Base-by-base conservation (phyloP, 176 grass and related monocot species). In the Oryza officinalis region DNA sequence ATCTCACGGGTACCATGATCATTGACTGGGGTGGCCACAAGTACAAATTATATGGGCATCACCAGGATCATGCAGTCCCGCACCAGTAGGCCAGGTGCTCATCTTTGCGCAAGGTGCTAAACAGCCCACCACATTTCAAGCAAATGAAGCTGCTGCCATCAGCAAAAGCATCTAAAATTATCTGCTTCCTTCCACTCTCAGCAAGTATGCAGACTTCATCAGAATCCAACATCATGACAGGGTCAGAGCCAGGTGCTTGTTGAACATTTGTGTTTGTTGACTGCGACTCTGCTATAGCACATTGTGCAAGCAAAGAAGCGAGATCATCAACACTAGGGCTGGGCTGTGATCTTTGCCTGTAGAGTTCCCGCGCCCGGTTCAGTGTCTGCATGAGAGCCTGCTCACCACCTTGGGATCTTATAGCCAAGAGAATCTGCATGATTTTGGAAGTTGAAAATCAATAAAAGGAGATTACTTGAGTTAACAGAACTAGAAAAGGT, bases 141-240 rank as follows among this genome's bases (percentile, higher is more conserved):
- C 97, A 99, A 46, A 99, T 92, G 85, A 99, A 99, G 76, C 93
- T 99, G 84, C 97, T 96, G 14, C 97, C 97, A 35, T 99, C 93
- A 0, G 80, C 81, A 79, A 99, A 99, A 0, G 97, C 97, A 45
- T 99, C 97, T 70, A 99, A 45, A 67, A 99, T 99, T 5, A 96
- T 83, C 77, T 99, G 97, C 79, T 92, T 92, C 86, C 87, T 91
- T 32, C 97, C 97, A 67, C 82, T 81, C 81, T 86, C 83, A 28
- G 93, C 86, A 81, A 99, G 92, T 75, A 99, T 91, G 67, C 87
- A 92, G 10, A 78, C 47, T 17, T 91, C 93, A 71, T 89, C 79
- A 75, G 87, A 75, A 74, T 88, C 84, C 67, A 99, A 46, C 74
- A 90, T 71, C 17, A 20, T 52, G 20, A 88, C 79, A 13, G 88